Conservation (phyloP, 1,284 basidiomycete species). For the Cronartium quercuum region DNA sequence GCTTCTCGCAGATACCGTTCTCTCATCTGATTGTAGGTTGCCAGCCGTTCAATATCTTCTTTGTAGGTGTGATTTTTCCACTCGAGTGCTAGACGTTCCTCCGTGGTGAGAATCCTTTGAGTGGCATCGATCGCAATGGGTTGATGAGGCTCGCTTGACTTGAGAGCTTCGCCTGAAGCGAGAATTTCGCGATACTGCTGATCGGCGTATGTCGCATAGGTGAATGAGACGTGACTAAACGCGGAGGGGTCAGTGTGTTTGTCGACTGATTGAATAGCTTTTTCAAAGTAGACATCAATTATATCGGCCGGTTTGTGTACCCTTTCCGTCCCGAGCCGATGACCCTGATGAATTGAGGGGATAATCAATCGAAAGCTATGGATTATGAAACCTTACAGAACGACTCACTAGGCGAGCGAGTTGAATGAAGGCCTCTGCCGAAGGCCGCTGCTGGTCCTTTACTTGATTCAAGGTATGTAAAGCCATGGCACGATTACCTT, state of each 20-base stretch:
- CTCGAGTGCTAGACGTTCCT: slow-evolving; percentile 49
- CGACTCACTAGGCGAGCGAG: slow-evolving; percentile 27
- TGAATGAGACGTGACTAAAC: slow-evolving; percentile 65
- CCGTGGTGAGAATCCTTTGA: slow-evolving; percentile 28
- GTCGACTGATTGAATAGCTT: slow-evolving; percentile 23
- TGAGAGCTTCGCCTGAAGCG: slow-evolving; percentile 65
- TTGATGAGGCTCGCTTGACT: slow-evolving; percentile 67
- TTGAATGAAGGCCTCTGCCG: slow-evolving; percentile 13
- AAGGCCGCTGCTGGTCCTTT: slow-evolving; percentile 29
- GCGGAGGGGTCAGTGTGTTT: slow-evolving; percentile 43
- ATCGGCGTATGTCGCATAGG: slow-evolving; percentile 83
- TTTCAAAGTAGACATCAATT: slow-evolving; percentile 30
- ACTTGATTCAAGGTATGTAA: slow-evolving; percentile 63
- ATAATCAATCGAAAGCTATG: slow-evolving; percentile 48
- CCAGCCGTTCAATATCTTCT: slow-evolving; percentile 58
- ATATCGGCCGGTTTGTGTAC: slow-evolving; percentile 36
- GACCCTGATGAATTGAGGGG: background rate
- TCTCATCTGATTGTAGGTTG: slow-evolving; percentile 45
- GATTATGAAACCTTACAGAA: background rate
- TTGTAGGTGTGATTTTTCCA: slow-evolving; percentile 61
- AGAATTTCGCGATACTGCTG: slow-evolving; percentile 67
- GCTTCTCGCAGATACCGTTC: slow-evolving; percentile 63
- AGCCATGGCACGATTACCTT: slow-evolving; percentile 75
- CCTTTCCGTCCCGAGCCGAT: background rate
- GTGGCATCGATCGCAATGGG: slow-evolving; percentile 59